A percentile compares a stretch with the other conserved stretches of the same genome.
These are phyloP conservation scores for Gymnopilus dilepis DNA, from an alignment of 768 basidiomycete species.

Conservation along the genomic window DNA sequence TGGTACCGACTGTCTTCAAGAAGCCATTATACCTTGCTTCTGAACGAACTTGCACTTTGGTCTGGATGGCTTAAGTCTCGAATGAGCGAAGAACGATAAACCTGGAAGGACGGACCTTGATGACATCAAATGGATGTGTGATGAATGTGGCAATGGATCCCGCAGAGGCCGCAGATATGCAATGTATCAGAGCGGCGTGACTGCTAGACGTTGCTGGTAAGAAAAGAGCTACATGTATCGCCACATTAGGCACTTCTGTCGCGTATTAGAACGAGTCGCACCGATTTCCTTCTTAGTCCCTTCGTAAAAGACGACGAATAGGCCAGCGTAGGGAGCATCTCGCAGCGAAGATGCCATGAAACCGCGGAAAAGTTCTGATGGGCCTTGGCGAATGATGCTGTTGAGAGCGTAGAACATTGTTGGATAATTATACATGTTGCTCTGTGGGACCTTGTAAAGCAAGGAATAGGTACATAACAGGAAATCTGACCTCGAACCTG, in stretches of 20 bases:
- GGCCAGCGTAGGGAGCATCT: slow-evolving; percentile 92
- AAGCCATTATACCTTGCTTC: slow-evolving; percentile 79
- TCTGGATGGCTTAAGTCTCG: slow-evolving; percentile 48
- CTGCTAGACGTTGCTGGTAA: slow-evolving; percentile 48
- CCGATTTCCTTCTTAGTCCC: slow-evolving; percentile 77
- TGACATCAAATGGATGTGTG: slow-evolving; percentile 93
- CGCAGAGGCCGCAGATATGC: slow-evolving; percentile 75
- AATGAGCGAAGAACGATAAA: neutral
- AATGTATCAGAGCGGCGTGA: slow-evolving; percentile 60
- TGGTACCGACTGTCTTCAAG: slow-evolving; percentile 61
- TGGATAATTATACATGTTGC: slow-evolving; percentile 76
- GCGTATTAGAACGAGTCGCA: slow-evolving; percentile 34
- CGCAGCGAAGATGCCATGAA: slow-evolving; percentile 88
- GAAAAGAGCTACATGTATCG: slow-evolving; percentile 39
- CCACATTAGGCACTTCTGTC: slow-evolving; percentile 10
- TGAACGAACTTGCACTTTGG: slow-evolving; percentile 89
- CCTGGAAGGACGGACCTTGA: slow-evolving; percentile 67
- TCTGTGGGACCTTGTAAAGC: slow-evolving; percentile 45
- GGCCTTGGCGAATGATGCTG: slow-evolving; percentile 70
- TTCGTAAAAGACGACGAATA: slow-evolving; percentile 91
- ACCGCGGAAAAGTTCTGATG: slow-evolving; percentile 83
- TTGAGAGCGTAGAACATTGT: slow-evolving; percentile 63
- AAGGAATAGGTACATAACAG: neutral
- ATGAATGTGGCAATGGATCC: slow-evolving; percentile 83
- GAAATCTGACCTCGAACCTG: slow-evolving; percentile 76